Evolutionary conservation across 768 basidiomycete genomes (phyloP).

Genomic region (Steccherinum ochraceum): DNA sequence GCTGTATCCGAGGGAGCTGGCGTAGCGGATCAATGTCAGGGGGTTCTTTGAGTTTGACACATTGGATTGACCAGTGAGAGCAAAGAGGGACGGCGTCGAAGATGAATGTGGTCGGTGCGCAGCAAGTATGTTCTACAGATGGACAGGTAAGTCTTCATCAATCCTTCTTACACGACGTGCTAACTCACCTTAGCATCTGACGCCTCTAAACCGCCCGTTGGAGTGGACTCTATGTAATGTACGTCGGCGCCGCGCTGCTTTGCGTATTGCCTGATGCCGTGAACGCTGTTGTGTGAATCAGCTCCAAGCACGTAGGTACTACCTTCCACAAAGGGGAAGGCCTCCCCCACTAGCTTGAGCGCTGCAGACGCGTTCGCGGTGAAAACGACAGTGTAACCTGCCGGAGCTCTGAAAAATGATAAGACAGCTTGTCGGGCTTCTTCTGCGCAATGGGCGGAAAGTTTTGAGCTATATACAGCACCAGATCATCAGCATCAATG

Average conservation of each 20-base stretch:
- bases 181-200: conserved; percentile 50
- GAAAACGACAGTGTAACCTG: conserved; percentile 76
- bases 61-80: conserved; percentile 77
- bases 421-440: conserved; percentile 72
- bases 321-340: conserved; percentile 61
- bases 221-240: conserved; percentile 58
- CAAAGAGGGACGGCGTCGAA: conserved; percentile 53
- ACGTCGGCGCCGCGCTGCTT: conserved; percentile 45
- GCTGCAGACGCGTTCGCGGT: conserved; percentile 77
- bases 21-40: conserved; percentile 57
- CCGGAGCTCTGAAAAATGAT: conserved; percentile 69
- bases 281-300: conserved; percentile 82
- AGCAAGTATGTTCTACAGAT: conserved; percentile 44
- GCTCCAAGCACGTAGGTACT: conserved; percentile 60
- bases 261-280: conserved; percentile 76
- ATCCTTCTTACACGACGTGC: background rate
- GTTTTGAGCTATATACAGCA: conserved; percentile 53
- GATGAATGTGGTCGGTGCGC: conserved; percentile 40
- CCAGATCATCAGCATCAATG: background rate
- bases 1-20: conserved; percentile 61
- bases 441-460: conserved; percentile 58
- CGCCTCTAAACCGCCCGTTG: conserved; percentile 58
- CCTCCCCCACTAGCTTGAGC: conserved; percentile 76
- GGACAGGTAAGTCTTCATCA: background rate
- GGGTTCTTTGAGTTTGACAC: conserved; percentile 71